Evolutionary conservation across 1,139 yeast species (phyloP).

Genomic region (Geotrichum candidum): DNA sequence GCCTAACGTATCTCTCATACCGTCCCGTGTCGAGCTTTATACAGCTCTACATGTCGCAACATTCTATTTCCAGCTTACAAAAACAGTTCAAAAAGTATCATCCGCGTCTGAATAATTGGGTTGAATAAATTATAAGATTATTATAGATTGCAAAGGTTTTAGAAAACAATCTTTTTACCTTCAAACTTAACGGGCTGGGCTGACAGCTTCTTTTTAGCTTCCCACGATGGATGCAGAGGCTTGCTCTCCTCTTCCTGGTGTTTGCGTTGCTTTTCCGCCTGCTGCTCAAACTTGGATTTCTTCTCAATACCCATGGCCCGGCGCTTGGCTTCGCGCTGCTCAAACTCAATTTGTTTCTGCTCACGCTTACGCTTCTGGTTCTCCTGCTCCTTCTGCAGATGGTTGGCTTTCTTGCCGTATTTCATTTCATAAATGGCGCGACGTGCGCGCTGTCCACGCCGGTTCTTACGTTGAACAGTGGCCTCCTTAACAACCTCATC

Average conservation of each 20-base stretch:
- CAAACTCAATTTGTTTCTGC: slow-evolving; percentile 53
- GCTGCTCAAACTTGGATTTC: slow-evolving; percentile 9
- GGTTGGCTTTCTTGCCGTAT: slow-evolving; percentile 80
- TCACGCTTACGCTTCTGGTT: slow-evolving; percentile 46
- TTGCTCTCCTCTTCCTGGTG: slow-evolving; percentile 22
- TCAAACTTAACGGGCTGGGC: slow-evolving; percentile 58
- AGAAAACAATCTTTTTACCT: slow-evolving; percentile 78
- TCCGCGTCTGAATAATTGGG: background rate
- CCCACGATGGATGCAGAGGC: slow-evolving; percentile 90
- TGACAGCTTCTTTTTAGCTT: slow-evolving; percentile 61
- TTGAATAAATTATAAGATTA: background rate
- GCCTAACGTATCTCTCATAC: too few relatives aligned
- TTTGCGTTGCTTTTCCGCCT: slow-evolving; percentile 13
- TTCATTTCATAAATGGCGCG: slow-evolving; percentile 93
- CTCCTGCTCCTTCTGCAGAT: slow-evolving; percentile 58
- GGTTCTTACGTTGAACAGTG: slow-evolving; percentile 59
- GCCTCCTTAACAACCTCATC: slow-evolving; percentile 57
- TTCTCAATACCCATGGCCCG: slow-evolving; percentile 31
- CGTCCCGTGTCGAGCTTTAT: too few relatives aligned
- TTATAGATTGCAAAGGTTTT: background rate
- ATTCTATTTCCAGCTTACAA: too few relatives aligned
- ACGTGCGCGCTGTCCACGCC: slow-evolving; percentile 96
- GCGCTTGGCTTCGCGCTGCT: slow-evolving; percentile 60
- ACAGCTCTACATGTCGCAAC: too few relatives aligned
- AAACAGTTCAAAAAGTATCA: background rate